A percentile compares a stretch with the other conserved stretches of the same genome.
Evolutionary conservation across 208 protist species (phyloP).

Genomic region (Herpetomonas tarakana): DNA sequence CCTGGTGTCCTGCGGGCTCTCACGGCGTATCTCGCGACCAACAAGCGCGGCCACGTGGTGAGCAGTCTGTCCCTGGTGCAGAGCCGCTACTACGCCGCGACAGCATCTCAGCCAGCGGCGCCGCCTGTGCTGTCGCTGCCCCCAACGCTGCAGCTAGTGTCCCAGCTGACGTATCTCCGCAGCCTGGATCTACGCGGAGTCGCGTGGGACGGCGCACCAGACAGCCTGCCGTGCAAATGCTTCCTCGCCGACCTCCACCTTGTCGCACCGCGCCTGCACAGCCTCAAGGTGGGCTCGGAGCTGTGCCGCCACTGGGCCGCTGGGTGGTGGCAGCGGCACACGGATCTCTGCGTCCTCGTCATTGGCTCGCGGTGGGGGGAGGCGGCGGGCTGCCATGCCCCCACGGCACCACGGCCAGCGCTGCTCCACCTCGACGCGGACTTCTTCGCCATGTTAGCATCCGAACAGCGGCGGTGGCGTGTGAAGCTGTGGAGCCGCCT

Average conservation of each 20-base stretch:
- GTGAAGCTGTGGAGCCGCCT: slow-evolving; percentile 80
- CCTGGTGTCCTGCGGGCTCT: slow-evolving; percentile 24
- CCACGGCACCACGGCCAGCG: background rate
- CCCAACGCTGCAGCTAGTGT: slow-evolving; percentile 36
- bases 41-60: slow-evolving; percentile 47
- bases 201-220: slow-evolving; percentile 19
- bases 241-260: slow-evolving; percentile 78
- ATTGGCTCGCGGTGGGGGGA: slow-evolving; percentile 49
- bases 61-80: slow-evolving; percentile 24
- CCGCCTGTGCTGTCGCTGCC: slow-evolving; percentile 20
- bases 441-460: slow-evolving; percentile 47
- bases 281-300: slow-evolving; percentile 60
- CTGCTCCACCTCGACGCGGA: slow-evolving; percentile 36
- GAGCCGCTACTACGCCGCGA: slow-evolving; percentile 25
- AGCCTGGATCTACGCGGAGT: slow-evolving; percentile 77
- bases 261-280: slow-evolving; percentile 39
- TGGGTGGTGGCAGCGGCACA: slow-evolving; percentile 73
- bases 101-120: slow-evolving; percentile 8
- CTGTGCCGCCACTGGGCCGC: slow-evolving; percentile 54
- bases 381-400: slow-evolving; percentile 6
- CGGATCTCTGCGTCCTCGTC: slow-evolving; percentile 41
- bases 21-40: slow-evolving; percentile 21
- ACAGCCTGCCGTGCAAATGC: slow-evolving; percentile 19
- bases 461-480: slow-evolving; percentile 29
- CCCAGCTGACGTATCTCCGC: slow-evolving; percentile 37